phyloP scores from a whole-genome alignment of 2,329 filamentous ascomycete genomes.

The Thelonectria rubi region DNA sequence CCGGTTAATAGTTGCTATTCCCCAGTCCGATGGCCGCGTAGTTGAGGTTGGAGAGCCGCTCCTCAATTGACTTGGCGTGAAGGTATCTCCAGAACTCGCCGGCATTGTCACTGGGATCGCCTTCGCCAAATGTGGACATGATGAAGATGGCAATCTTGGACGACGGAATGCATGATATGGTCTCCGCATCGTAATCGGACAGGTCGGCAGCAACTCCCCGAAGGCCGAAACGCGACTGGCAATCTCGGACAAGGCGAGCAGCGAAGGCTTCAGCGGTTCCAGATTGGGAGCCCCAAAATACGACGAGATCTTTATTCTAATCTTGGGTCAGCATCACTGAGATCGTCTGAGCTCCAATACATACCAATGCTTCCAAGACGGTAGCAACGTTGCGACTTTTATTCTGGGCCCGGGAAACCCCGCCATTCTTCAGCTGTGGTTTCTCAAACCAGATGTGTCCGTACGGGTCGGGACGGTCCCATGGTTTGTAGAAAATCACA shows the following conservation, averaged over 20 bases:
- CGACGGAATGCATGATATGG: constrained; percentile 41
- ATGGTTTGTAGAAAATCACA: constrained; percentile 52
- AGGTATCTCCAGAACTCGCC: constrained; percentile 43
- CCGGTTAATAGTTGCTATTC: constrained; percentile 51
- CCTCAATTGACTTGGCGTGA: constrained; percentile 20
- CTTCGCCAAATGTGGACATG: constrained; percentile 51
- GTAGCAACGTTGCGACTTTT: constrained; percentile 56
- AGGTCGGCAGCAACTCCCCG: constrained; percentile 80
- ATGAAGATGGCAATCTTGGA: constrained; percentile 47
- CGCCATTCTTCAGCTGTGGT: constrained; percentile 50
- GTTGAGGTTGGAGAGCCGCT: constrained; percentile 34
- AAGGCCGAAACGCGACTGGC: constrained; percentile 84
- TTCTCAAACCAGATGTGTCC: constrained; percentile 57
- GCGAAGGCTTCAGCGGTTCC: constrained; percentile 94
- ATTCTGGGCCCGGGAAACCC: constrained; percentile 37
- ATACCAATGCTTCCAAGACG: constrained; percentile 42
- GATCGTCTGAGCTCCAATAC: background rate
- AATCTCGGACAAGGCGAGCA: constrained; percentile 86
- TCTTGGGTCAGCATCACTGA: background rate
- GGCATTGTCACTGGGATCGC: constrained; percentile 52
- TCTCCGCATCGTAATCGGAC: constrained; percentile 56
- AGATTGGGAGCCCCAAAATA: constrained; percentile 95
- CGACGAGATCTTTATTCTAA: constrained; percentile 60
- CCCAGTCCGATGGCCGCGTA: constrained; percentile 51
- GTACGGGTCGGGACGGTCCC: constrained; percentile 61